phyloP scores from a whole-genome alignment of 192 early-diverging fungal species.

The Chytriomyces hyalinus region DNA sequence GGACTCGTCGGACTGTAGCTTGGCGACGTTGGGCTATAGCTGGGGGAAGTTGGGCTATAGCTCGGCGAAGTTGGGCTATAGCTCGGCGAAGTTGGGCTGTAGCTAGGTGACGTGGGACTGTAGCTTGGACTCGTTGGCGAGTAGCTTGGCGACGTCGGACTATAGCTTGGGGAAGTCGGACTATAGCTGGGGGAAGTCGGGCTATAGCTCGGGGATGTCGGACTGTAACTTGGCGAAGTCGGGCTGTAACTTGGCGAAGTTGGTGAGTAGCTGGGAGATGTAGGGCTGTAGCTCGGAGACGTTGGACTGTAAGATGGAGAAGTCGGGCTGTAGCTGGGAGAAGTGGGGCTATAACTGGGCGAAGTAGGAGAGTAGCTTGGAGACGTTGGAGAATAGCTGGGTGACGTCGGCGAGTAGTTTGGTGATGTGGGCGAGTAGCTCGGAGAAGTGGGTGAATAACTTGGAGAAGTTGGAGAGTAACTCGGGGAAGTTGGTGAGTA shows the following conservation, averaged over 20 bases:
- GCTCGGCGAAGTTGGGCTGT: conserved; percentile 77
- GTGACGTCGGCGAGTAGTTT: conserved; percentile 66
- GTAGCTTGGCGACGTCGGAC: conserved; percentile 78
- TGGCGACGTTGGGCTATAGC: conserved; percentile 56
- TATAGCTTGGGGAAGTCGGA: conserved; percentile 74
- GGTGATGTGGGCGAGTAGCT: conserved; percentile 71
- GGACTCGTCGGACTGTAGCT: conserved; percentile 72
- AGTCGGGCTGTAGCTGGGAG: conserved; percentile 72
- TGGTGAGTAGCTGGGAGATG: conserved; percentile 74
- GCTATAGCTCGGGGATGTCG: conserved; percentile 72
- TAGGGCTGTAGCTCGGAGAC: conserved; percentile 76
- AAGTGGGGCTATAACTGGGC: conserved; percentile 77
- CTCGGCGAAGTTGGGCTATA: conserved; percentile 80
- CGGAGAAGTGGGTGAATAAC: conserved; percentile 79
- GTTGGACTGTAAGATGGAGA: conserved; percentile 65
- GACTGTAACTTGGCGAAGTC: conserved; percentile 76
- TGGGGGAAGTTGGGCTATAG: conserved; percentile 48
- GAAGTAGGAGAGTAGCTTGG: conserved; percentile 71
- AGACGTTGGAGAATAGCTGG: conserved; percentile 64
- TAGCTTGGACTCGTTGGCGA: conserved; percentile 75
- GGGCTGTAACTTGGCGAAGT: conserved; percentile 63
- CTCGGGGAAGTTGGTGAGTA: conserved; percentile 61
- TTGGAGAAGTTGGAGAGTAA: conserved; percentile 75
- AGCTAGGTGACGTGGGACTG: conserved; percentile 74
- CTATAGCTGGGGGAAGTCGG: conserved; percentile 78